Evolutionary conservation across 2,329 filamentous ascomycete genomes (phyloP), one percentile per base, ranked within the genome.

Genomic region (Fusarium sp.): DNA sequence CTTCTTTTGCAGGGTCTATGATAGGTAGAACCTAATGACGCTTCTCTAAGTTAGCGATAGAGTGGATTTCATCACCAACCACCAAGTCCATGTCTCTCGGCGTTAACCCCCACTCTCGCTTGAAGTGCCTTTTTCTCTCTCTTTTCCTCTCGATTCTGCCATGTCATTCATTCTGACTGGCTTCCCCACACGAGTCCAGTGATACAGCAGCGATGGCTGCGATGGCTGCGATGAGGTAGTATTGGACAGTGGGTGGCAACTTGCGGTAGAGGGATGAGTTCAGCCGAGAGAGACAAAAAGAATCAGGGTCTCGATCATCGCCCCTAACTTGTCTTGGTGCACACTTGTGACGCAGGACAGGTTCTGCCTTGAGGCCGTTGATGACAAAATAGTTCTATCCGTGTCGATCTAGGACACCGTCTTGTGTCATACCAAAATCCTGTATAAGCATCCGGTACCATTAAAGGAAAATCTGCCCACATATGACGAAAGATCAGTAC

Each of bases 331-430:
- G 34, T 24, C 40, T 58, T 43, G 34, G 34, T 22, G 25, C 29
- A 46, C 55, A 52, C 64, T 71, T 71, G 64, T 71, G 64, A 71
- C 53, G 67, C 68, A 71, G 64, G 51, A 53, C 68, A 71, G 56
- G 46, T 65, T 63, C 63, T 64, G 46, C 24, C 56, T 62, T 58
- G 41, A 34, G 61, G 43, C 30, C 27, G 32, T 58, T 49, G 29
- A 55, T 61, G 32, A 48, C 66, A 60, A 20, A 64, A 43, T 32
- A 20, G 38, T 46, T 60, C 27, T 48, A 52, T 59, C 30, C 24
- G 24, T 30, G 45, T 58, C 54, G 59, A 58, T 62, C 54, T 27
- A 62, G 32, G 24, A 40, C 30, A 22, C 29, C 24, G 43, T 32
- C 24, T 43, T 44, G 51, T 57, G 57, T 57, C 34, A 48, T 57